Evolutionary conservation across 202 grass and related monocot genomes (phyloP), one percentile per base, ranked within the genome.

Genomic region (Hordeum pubiflorum): DNA sequence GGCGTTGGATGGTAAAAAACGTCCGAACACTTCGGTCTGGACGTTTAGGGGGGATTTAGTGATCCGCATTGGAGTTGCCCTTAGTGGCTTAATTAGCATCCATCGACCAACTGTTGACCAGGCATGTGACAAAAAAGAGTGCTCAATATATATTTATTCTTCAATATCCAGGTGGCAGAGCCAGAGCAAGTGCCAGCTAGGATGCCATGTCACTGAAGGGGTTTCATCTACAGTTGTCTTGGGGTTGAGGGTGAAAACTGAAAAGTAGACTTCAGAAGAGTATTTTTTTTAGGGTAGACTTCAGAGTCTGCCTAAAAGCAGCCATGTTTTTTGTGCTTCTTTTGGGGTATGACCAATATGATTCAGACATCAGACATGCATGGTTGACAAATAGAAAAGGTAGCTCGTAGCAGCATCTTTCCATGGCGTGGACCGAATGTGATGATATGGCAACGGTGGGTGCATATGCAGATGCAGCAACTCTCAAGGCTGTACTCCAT

Each of bases 361-460:
- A 12, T 14, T 27, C 24, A 63, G n/a, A n/a, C n/a, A n/a, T n/a
- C n/a, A n/a, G n/a, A n/a, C 24, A 17, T 46, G 10, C 20, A 44
- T 44, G 70, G 70, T 73, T 73, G 70, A 73, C 70, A 73, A 73
- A 33, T 23, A 12, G 27, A 54, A 73, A 72, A 72, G 9, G 18
- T 20, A 6, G 43, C 43, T 46, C 0, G 43, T 15, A 46, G 6
- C 22, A 26, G 69, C 70, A 54, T 73, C 70, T 73, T 73, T 52
- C 0, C 70, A 15, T 32, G 6, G 44, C 44, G 69, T 52, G 70
- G 44, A 54, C 70, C 70, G 9, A 73, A 33, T 73, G 70, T 29
- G 15, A 73, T 73, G 70, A 73, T 73, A 73, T 3, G 44, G 44
- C 50, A 72, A 72, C 24, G 69, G 69, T 72, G 69, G 69, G 41